Evolutionary conservation across 2,329 filamentous ascomycete species (phyloP).

Genomic region (Mycosphaerella sp.): DNA sequence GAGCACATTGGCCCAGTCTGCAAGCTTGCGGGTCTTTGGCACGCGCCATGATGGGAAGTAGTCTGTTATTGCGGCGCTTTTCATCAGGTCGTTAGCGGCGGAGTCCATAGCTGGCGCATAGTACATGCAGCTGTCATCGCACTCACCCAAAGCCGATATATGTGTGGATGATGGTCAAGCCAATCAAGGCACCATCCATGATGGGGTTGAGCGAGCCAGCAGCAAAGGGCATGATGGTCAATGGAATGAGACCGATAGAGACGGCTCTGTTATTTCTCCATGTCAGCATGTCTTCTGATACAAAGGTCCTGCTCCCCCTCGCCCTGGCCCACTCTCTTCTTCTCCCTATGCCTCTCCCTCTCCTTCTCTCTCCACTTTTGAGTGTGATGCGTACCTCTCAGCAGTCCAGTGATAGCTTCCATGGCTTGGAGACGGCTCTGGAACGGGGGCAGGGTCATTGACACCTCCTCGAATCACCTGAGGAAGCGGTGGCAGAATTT

Average conservation of each 20-base stretch:
- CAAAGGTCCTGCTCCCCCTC: too few relatives aligned
- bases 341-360: background rate
- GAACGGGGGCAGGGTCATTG: slow-evolving; percentile 78
- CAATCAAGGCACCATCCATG: slow-evolving; percentile 79
- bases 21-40: slow-evolving; percentile 59
- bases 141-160: slow-evolving; percentile 86
- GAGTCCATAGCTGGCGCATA: background rate
- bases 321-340: background rate
- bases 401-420: slow-evolving; percentile 99
- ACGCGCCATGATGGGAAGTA: slow-evolving; percentile 73
- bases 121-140: background rate
- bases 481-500: slow-evolving; percentile 75
- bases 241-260: slow-evolving; percentile 72
- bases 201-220: slow-evolving; percentile 84
- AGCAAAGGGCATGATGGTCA: slow-evolving; percentile 87
- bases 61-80: slow-evolving; percentile 70
- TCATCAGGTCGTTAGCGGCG: background rate
- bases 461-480: slow-evolving; percentile 52
- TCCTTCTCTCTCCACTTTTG: background rate
- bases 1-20: slow-evolving; percentile 71
- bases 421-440: slow-evolving; percentile 66
- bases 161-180: slow-evolving; percentile 78
- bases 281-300: slow-evolving; percentile 7
- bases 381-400: slow-evolving; percentile 53
- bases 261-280: slow-evolving; percentile 52